Evolutionary conservation across 108 stramenopile species (phyloP).

Genomic region (Nitzschia palea): DNA sequence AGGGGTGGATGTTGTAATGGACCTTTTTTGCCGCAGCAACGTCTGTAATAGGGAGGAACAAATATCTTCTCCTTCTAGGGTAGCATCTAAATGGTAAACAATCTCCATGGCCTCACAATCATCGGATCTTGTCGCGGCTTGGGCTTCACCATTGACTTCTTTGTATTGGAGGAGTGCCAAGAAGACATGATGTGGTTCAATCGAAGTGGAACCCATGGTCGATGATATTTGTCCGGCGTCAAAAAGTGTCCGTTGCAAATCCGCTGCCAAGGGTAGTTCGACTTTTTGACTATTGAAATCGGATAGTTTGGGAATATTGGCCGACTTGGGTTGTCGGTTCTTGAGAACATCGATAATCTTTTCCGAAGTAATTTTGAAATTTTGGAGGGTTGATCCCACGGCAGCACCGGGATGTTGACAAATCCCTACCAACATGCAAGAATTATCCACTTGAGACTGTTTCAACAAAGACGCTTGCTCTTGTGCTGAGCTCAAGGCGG

Average conservation of each 20-base stretch:
- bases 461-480: slow-evolving; percentile 2
- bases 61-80: slow-evolving; percentile 14
- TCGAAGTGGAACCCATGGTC: slow-evolving; percentile 5
- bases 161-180: slow-evolving; percentile 14
- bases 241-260: slow-evolving; percentile 4
- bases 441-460: slow-evolving; percentile 4
- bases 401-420: slow-evolving; percentile 8
- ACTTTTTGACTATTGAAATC: slow-evolving; percentile 4
- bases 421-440: slow-evolving; percentile 15
- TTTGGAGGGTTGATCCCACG: background rate
- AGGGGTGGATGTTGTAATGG: background rate
- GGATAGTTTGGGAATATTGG: background rate
- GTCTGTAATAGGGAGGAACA: background rate
- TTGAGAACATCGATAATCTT: background rate
- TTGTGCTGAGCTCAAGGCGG: slow-evolving; percentile 12
- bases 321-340: background rate
- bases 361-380: background rate
- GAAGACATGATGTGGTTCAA: slow-evolving; percentile 13
- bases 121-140: slow-evolving; percentile 6
- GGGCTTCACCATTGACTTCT: slow-evolving; percentile 8
- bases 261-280: background rate
- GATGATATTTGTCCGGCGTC: slow-evolving; percentile 11
- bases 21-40: background rate
- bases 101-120: slow-evolving; percentile 22
- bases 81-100: slow-evolving; percentile 17